Evolutionary conservation across 148 eudicot genomes (phyloP), one percentile per base, ranked within the genome.

Genomic region (Rhododendron griersonianum): DNA sequence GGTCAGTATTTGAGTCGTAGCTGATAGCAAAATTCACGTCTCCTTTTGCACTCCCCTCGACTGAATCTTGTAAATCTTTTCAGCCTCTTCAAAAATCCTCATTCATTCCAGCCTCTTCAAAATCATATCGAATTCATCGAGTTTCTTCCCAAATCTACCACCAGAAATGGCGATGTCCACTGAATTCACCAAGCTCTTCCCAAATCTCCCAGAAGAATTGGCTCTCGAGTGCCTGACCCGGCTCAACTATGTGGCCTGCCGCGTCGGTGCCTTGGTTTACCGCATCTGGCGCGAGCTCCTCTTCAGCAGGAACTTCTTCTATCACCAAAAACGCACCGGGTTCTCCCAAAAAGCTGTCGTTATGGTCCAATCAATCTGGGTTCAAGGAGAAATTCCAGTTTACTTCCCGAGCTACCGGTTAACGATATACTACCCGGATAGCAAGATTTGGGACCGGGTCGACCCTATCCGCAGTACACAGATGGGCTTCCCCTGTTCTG

Each of bases 401-500:
- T 83, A 86, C 4, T 91, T 87, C 4, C 89, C 89, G 19, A 63
- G 11, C 19, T 63, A 87, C 39, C 92, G 91, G 11, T 76, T 94
- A 7, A 86, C 96, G 0, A 5, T 94, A 11, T 94, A 89, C 23
- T 93, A 94, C 85, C 79, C 89, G 81, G 87, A 53, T 39, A 83
- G 82, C 16, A 78, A 55, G 21, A 69, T 28, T 8, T 93, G 95
- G 95, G 92, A 90, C 81, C 91, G 92, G 47, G 87, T 93, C 16
- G 89, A 89, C 63, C 89, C 90, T 84, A 47, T 89, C 92, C 92
- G 0, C 87, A 86, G 85, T 93, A 88, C 86, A 91, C 93, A 9
- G 83, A 90, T 45, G 89, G 94, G 76, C 87, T 94, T 65, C 96
- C 96, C 3, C n/a, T 94, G 76, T 92, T 92, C 86, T 93, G 95